Conservation (phyloP, 441 rosid species). For the Capsella rubella region DNA sequence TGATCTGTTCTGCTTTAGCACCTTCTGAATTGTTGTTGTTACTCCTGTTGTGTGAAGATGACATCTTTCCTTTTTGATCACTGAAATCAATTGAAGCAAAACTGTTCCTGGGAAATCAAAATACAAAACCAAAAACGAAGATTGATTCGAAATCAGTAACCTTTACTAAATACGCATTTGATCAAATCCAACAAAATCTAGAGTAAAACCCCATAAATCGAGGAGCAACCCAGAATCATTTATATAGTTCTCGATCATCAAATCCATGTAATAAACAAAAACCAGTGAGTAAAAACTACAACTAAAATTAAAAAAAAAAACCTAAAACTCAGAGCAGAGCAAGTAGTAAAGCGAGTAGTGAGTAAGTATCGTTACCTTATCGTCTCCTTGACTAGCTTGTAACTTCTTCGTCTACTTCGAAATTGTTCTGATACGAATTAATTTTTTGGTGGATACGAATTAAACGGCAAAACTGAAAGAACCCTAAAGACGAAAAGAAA, state of each 20-base stretch:
- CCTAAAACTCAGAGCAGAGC: slow-evolving; percentile 38
- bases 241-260: slow-evolving; percentile 17
- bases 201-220: slow-evolving; percentile 17
- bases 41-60: slow-evolving; percentile 57
- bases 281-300: neutral
- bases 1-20: slow-evolving; percentile 77
- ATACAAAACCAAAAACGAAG: slow-evolving; percentile 6
- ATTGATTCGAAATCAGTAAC: slow-evolving; percentile 1
- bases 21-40: slow-evolving; percentile 61
- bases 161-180: slow-evolving; percentile 14
- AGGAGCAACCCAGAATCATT: slow-evolving; percentile 20
- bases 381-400: neutral
- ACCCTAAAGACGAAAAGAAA: slow-evolving; percentile 29
- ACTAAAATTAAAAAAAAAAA: neutral
- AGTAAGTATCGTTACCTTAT: slow-evolving; percentile 39
- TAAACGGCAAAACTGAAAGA: slow-evolving; percentile 35
- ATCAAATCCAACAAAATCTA: slow-evolving; percentile 36
- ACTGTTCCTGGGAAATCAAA: slow-evolving; percentile 36
- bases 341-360: neutral
- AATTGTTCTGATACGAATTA: neutral
- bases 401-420: slow-evolving; percentile 7
- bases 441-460: neutral
- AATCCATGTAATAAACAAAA: slow-evolving; percentile 19
- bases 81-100: slow-evolving; percentile 2
- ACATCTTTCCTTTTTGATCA: slow-evolving; percentile 45